A percentile compares a stretch with the other conserved stretches of the same genome.
phyloP scores from a whole-genome alignment of 768 basidiomycete species.

The Termitomyces heimii region DNA sequence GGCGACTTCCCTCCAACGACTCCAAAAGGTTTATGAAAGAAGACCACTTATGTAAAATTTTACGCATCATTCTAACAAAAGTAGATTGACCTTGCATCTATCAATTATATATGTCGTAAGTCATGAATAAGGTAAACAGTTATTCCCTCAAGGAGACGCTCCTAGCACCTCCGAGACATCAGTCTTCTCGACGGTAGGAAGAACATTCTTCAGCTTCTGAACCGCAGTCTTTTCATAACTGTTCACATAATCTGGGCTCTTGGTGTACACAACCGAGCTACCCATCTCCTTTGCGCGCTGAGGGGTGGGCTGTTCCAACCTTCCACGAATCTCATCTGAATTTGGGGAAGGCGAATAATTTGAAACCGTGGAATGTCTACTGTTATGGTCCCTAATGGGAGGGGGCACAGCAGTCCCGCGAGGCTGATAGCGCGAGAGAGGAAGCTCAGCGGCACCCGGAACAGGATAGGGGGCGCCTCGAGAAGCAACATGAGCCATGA shows the following conservation, averaged over 20 bases:
- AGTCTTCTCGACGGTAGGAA: background rate
- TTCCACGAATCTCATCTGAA: slow-evolving; percentile 7
- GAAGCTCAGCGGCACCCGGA: slow-evolving; percentile 7
- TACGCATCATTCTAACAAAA: background rate
- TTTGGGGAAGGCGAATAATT: slow-evolving; percentile 18
- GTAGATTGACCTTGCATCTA: background rate
- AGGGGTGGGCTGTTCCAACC: slow-evolving; percentile 23
- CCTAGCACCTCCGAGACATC: background rate
- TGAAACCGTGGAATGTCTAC: slow-evolving; percentile 20
- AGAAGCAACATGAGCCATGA: slow-evolving; percentile 18
- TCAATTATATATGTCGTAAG: background rate
- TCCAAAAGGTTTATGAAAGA: background rate
- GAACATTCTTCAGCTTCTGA: background rate
- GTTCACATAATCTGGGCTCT: slow-evolving; percentile 27
- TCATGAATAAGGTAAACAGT: background rate
- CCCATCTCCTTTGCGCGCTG: slow-evolving; percentile 22
- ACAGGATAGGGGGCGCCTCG: slow-evolving; percentile 4
- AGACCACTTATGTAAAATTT: background rate
- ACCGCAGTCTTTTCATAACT: slow-evolving; percentile 20
- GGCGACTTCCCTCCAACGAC: background rate
- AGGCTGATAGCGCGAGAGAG: slow-evolving; percentile 8
- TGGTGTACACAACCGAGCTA: slow-evolving; percentile 22
- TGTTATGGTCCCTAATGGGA: slow-evolving; percentile 20
- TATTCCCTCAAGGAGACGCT: background rate
- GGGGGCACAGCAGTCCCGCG: slow-evolving; percentile 12